A percentile compares a stretch with the other conserved stretches of the same genome.
Evolutionary conservation across 495 filamentous ascomycete genomes (phyloP).

Genomic region (Penicillium cataractarum): DNA sequence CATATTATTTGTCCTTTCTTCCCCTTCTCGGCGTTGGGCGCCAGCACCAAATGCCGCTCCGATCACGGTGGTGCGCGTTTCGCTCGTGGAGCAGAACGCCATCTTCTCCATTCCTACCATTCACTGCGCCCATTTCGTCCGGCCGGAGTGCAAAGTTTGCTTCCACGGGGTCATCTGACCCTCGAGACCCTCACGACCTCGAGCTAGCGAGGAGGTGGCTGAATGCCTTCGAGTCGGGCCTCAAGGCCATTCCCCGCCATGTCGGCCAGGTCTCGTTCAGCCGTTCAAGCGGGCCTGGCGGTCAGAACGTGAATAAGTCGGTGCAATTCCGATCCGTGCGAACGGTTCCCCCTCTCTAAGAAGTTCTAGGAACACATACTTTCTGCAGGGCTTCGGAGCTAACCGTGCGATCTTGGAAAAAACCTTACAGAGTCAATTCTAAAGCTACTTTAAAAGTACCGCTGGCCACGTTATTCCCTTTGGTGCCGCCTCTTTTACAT

Average conservation of each 20-base stretch:
- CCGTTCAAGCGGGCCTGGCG: slow-evolving; percentile 88
- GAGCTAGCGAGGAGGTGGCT: slow-evolving; percentile 78
- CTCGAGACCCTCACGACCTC: slow-evolving; percentile 48
- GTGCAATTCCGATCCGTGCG: slow-evolving; percentile 35
- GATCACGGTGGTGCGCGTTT: slow-evolving; percentile 3
- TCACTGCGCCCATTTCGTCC: background rate
- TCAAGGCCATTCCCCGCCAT: slow-evolving; percentile 63
- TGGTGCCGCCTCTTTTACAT: slow-evolving; percentile 73
- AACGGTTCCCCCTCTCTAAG: background rate
- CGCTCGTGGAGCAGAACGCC: background rate
- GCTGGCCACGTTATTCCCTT: slow-evolving; percentile 56
- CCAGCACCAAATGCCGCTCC: slow-evolving; percentile 5
- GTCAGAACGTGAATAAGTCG: slow-evolving; percentile 97
- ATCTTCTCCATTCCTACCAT: background rate
- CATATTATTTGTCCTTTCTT: background rate
- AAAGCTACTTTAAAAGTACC: slow-evolving; percentile 81
- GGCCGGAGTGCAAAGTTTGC: slow-evolving; percentile 16
- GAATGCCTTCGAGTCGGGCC: slow-evolving; percentile 55
- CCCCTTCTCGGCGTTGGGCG: slow-evolving; percentile 1
- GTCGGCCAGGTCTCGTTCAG: slow-evolving; percentile 72
- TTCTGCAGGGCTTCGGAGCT: slow-evolving; percentile 15
- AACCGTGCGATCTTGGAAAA: slow-evolving; percentile 5
- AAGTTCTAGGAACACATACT: too few relatives aligned
- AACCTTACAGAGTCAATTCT: slow-evolving; percentile 72
- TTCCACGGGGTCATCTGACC: slow-evolving; percentile 39